A percentile compares a stretch with the other conserved stretches of the same genome.
phyloP scores from a whole-genome alignment of 768 basidiomycete species.

The Agrocybe praecox region DNA sequence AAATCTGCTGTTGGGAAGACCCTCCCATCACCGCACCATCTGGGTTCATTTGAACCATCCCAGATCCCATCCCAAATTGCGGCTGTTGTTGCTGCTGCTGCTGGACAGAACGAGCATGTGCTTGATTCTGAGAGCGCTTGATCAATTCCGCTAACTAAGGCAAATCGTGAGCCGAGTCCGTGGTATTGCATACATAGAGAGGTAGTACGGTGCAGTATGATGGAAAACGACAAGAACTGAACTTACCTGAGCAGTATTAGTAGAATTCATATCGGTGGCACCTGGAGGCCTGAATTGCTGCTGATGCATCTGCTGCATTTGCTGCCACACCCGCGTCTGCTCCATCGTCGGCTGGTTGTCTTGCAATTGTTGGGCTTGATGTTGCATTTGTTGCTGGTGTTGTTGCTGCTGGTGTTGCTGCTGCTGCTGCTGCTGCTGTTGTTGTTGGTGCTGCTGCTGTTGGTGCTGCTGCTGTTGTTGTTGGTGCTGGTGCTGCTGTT shows the following conservation, averaged over 20 bases:
- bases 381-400: slow-evolving; percentile 40
- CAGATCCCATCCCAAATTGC: slow-evolving; percentile 41
- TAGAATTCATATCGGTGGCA: slow-evolving; percentile 18
- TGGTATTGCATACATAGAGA: slow-evolving; percentile 4
- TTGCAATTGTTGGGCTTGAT: slow-evolving; percentile 42
- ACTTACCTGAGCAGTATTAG: slow-evolving; percentile 21
- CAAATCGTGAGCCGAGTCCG: slow-evolving; percentile 2
- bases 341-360: slow-evolving; percentile 49
- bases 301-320: slow-evolving; percentile 24
- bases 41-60: slow-evolving; percentile 40
- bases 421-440: slow-evolving; percentile 46
- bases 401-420: slow-evolving; percentile 43
- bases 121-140: slow-evolving; percentile 23
- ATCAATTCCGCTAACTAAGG: slow-evolving; percentile 29
- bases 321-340: slow-evolving; percentile 58
- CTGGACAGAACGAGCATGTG: slow-evolving; percentile 26
- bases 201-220: slow-evolving; percentile 11
- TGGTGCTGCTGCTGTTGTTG: slow-evolving; percentile 40
- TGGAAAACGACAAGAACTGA: slow-evolving; percentile 6
- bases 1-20: slow-evolving; percentile 28
- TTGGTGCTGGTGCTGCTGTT: slow-evolving; percentile 42
- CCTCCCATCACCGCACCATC: slow-evolving; percentile 27
- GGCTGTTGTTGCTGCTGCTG: slow-evolving; percentile 43
- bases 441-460: slow-evolving; percentile 43
- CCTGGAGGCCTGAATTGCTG: slow-evolving; percentile 10